These are phyloP conservation scores for Zygosaccharomyces pseudorouxii DNA, from an alignment of 805 yeast species.

Conservation along the genomic window DNA sequence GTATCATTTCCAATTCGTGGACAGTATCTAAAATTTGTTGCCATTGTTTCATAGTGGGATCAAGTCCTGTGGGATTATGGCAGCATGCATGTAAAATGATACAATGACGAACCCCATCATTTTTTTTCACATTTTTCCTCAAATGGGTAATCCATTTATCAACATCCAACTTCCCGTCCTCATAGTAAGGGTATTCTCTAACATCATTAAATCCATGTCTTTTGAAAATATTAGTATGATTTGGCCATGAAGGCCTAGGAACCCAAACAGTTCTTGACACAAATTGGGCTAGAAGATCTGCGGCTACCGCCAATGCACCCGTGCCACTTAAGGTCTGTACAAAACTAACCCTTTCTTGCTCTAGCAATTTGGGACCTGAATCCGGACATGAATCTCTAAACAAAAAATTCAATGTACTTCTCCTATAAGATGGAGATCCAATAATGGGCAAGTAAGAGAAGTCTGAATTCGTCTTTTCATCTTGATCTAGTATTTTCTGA, in stretches of 20 bases:
- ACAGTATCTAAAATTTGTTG: conserved; percentile 60
- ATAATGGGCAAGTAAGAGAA: conserved; percentile 53
- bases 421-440: conserved; percentile 67
- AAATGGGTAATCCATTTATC: conserved; percentile 59
- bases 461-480: conserved; percentile 64
- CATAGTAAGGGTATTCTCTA: conserved; percentile 68
- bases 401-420: conserved; percentile 62
- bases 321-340: conserved; percentile 93
- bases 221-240: conserved; percentile 74
- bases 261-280: conserved; percentile 48
- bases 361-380: conserved; percentile 49
- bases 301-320: conserved; percentile 84
- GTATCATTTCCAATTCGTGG: conserved; percentile 55
- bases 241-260: conserved; percentile 94
- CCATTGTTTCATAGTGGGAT: conserved; percentile 81
- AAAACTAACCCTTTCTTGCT: conserved; percentile 64
- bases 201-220: conserved; percentile 60
- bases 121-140: conserved; percentile 9
- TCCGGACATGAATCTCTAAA: conserved; percentile 56
- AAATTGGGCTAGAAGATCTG: conserved; percentile 61
- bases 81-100: conserved; percentile 89
- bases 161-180: conserved; percentile 63
- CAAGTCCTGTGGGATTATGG: conserved; percentile 94
- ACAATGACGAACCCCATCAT: conserved; percentile 13
- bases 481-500: conserved; percentile 32